These are phyloP conservation scores for Agaricus bisporus DNA, from an alignment of 768 basidiomycete genomes.

Conservation along the genomic window DNA sequence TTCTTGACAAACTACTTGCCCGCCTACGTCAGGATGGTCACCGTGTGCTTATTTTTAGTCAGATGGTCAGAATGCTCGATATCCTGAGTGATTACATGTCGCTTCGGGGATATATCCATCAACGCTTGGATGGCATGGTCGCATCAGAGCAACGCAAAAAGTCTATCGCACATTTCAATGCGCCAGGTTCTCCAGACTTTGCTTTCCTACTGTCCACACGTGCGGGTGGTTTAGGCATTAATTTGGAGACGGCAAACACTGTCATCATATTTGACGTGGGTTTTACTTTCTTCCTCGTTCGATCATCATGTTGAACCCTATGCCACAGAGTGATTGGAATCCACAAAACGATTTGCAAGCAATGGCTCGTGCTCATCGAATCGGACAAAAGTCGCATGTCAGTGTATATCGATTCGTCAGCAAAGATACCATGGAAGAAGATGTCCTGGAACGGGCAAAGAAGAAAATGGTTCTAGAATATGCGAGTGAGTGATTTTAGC, in stretches of 20 bases:
- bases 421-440: slow-evolving; percentile 99
- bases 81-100: slow-evolving; percentile 97
- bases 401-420: slow-evolving; percentile 98
- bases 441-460: slow-evolving; percentile 95
- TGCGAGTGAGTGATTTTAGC: slow-evolving; percentile 68
- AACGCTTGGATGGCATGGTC: slow-evolving; percentile 94
- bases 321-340: slow-evolving; percentile 87
- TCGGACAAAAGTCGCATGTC: slow-evolving; percentile 98
- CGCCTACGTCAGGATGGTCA: slow-evolving; percentile 89
- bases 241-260: slow-evolving; percentile 97
- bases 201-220: slow-evolving; percentile 95
- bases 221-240: slow-evolving; percentile 97
- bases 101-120: slow-evolving; percentile 84
- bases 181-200: slow-evolving; percentile 89
- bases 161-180: slow-evolving; percentile 96
- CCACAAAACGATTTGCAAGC: slow-evolving; percentile 98
- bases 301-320: slow-evolving; percentile 6
- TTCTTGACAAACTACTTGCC: slow-evolving; percentile 93
- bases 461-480: slow-evolving; percentile 99
- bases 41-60: slow-evolving; percentile 97
- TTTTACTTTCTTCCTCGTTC: slow-evolving; percentile 13
- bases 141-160: slow-evolving; percentile 90
- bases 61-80: slow-evolving; percentile 99
- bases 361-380: slow-evolving; percentile 98
- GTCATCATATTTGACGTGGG: slow-evolving; percentile 98